Percentiles rank a stretch among this genome's conserved stretches.
Conservation (phyloP, 139 green algal genomes). For the Ettlia oleoabundans region DNA sequence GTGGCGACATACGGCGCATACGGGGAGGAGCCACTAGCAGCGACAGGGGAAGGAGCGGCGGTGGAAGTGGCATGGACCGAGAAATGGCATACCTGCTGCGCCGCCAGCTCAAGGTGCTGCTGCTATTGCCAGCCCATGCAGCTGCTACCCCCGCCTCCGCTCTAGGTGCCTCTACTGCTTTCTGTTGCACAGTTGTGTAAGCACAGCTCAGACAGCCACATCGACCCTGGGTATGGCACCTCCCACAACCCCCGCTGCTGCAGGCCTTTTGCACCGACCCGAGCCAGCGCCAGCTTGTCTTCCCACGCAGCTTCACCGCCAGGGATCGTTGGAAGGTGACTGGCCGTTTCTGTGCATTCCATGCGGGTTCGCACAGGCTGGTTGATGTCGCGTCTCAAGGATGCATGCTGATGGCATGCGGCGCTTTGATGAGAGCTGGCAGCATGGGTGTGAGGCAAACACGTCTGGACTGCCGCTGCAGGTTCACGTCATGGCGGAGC, state of each 20-base stretch:
- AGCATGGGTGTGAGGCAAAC: too few relatives aligned
- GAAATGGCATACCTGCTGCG: slow-evolving; percentile 1
- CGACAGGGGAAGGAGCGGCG: background rate
- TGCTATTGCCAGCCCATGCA: too few relatives aligned
- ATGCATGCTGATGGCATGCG: too few relatives aligned
- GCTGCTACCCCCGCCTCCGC: too few relatives aligned
- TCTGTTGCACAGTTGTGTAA: background rate
- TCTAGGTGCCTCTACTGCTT: background rate
- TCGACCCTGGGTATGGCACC: too few relatives aligned
- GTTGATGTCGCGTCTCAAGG: too few relatives aligned
- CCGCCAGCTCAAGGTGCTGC: slow-evolving; percentile 26
- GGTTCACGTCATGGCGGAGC: slow-evolving; percentile 17
- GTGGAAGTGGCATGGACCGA: background rate
- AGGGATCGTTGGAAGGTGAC: slow-evolving; percentile 14
- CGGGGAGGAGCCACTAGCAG: too few relatives aligned
- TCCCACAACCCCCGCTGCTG: too few relatives aligned
- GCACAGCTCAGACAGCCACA: background rate
- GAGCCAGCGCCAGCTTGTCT: slow-evolving; percentile 1
- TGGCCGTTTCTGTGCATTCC: too few relatives aligned
- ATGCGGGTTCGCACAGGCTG: too few relatives aligned
- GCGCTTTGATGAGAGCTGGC: too few relatives aligned
- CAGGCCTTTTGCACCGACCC: slow-evolving; percentile 16
- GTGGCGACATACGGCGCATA: background rate
- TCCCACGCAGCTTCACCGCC: slow-evolving; percentile 1
- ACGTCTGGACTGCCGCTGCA: background rate